Conservation (phyloP, 345 rosid genomes). For the Eucalyptus albens region DNA sequence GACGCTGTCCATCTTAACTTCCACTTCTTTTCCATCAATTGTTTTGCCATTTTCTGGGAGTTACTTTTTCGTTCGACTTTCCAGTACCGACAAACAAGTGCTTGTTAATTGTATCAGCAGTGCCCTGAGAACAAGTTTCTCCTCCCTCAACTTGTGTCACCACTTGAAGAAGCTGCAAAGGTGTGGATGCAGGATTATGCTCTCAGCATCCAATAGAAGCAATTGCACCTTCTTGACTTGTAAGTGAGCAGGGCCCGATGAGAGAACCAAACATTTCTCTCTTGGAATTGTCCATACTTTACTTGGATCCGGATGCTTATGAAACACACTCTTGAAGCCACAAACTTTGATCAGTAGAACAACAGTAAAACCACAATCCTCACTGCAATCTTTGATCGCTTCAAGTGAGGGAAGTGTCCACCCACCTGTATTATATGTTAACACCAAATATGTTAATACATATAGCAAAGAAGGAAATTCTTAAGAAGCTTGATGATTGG, state of each 20-base stretch:
- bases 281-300: neutral
- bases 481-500: slow-evolving; percentile 1
- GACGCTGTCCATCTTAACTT: neutral
- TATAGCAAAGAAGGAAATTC: slow-evolving; percentile 21
- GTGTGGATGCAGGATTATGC: neutral
- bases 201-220: neutral
- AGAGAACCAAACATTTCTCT: neutral
- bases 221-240: neutral
- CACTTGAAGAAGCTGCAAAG: neutral
- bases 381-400: neutral
- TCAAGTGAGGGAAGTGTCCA: neutral
- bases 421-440: neutral
- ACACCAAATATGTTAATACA: slow-evolving; percentile 8
- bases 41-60: neutral
- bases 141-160: neutral
- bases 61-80: neutral
- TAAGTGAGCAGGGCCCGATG: neutral
- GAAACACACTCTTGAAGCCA: neutral
- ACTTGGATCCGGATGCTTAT: neutral
- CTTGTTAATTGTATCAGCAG: neutral
- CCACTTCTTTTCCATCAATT: neutral
- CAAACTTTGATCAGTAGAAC: neutral
- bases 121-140: neutral
- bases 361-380: neutral
- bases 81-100: neutral